Conservation (phyloP, 176 grass and related monocot genomes). For the Carex pumila region DNA sequence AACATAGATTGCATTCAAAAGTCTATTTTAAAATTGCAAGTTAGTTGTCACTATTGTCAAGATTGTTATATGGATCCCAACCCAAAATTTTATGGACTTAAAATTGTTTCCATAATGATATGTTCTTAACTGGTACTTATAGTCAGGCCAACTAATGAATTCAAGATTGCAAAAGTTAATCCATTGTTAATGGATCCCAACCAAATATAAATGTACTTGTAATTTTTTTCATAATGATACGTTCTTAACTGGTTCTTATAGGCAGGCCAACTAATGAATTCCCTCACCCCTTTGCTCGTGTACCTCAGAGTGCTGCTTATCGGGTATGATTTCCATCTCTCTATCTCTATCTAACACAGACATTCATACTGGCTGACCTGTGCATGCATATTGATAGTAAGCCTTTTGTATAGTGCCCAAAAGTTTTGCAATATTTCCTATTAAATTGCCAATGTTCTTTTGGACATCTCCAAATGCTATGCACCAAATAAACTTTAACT, state of each 20-base stretch:
- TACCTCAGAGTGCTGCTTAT: conserved; percentile 79
- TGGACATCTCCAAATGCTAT: neutral
- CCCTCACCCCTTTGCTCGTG: conserved; percentile 88
- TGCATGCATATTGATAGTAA: neutral
- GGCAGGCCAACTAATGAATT: conserved; percentile 99
- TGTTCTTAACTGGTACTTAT: no score
- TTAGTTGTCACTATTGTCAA: neutral
- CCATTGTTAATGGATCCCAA: neutral
- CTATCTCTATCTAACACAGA: neutral
- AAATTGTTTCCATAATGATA: no score
- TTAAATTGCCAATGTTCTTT: neutral
- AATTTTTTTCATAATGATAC: conserved; percentile 21
- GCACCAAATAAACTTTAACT: neutral
- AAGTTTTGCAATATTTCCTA: neutral
- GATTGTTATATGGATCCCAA: neutral
- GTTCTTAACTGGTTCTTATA: conserved; percentile 58
- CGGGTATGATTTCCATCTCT: conserved; percentile 39
- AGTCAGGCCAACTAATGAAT: no score
- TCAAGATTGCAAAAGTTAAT: neutral
- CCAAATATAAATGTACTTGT: neutral
- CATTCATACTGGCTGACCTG: neutral
- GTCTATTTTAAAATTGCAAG: neutral
- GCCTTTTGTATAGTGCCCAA: neutral
- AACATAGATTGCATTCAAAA: neutral
- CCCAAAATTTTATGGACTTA: neutral